Conservation (phyloP, 129 eudicot species). For the Smallanthus sonchifolius region DNA sequence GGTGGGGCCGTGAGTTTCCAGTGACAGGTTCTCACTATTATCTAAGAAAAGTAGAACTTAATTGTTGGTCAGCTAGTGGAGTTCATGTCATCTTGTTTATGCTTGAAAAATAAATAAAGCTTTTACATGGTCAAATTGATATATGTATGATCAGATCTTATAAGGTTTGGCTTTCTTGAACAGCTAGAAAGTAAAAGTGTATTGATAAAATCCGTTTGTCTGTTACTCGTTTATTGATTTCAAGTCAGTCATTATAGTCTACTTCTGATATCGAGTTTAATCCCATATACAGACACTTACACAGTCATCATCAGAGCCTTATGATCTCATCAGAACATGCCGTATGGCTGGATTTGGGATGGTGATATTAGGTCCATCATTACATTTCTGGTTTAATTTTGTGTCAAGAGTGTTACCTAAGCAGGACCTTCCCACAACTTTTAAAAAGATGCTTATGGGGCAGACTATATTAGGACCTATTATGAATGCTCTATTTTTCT, state of each 20-base stretch:
- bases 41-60: not conserved
- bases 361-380: slow-evolving; percentile 66
- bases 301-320: slow-evolving; percentile 37
- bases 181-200: not conserved
- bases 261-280: not conserved
- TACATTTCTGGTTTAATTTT: slow-evolving; percentile 89
- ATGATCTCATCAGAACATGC: slow-evolving; percentile 63
- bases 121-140: not conserved
- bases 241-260: not conserved
- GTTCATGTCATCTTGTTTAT: not conserved
- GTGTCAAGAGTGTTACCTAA: slow-evolving; percentile 61
- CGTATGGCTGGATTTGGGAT: slow-evolving; percentile 93
- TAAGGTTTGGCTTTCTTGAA: not conserved
- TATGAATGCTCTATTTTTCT: slow-evolving; percentile 73
- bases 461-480: slow-evolving; percentile 69
- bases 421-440: slow-evolving; percentile 55
- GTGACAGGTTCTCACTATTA: not conserved
- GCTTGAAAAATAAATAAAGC: not conserved
- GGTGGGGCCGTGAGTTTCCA: not conserved
- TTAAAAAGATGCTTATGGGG: slow-evolving; percentile 71
- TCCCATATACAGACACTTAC: slow-evolving; percentile 45
- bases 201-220: not conserved
- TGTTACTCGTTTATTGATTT: not conserved
- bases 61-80: not conserved
- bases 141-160: not conserved